Conservation (phyloP, 179 eudicot genomes). For the Dionaea muscipula region DNA sequence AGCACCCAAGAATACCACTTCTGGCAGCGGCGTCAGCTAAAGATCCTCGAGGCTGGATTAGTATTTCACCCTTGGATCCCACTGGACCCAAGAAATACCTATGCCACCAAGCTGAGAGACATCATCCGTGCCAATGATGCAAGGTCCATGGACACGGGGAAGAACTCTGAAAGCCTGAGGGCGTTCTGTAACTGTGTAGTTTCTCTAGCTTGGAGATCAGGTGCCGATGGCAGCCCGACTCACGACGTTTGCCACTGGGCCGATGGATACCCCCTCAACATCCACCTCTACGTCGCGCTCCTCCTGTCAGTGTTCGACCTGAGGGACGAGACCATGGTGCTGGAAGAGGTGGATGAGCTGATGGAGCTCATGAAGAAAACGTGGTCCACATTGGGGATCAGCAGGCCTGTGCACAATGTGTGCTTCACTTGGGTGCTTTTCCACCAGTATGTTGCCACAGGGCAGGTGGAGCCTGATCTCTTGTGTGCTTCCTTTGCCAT, state of each 20-base stretch:
- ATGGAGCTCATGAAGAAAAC: conserved; percentile 81
- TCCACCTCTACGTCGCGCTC: conserved; percentile 50
- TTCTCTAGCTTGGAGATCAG: conserved; percentile 60
- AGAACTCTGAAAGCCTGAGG: conserved; percentile 58
- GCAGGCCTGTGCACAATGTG: conserved; percentile 42
- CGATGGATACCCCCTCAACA: conserved; percentile 75
- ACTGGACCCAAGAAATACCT: conserved; percentile 33
- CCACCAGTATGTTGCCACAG: conserved; percentile 52
- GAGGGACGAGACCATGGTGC: conserved; percentile 48
- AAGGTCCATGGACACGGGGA: conserved; percentile 51
- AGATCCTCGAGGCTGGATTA: conserved; percentile 58
- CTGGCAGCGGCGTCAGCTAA: conserved; percentile 79
- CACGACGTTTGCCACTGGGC: conserved; percentile 85
- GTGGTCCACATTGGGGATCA: conserved; percentile 63
- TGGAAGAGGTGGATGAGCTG: conserved; percentile 84
- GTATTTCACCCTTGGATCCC: conserved; percentile 53
- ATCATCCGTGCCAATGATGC: conserved; percentile 29
- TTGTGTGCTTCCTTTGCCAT: conserved; percentile 49
- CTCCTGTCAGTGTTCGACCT: conserved; percentile 57
- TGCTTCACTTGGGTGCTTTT: conserved; percentile 80
- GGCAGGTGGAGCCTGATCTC: conserved; percentile 61
- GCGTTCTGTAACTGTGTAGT: conserved; percentile 46
- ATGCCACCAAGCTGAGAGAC: conserved; percentile 29
- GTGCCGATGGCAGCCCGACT: conserved; percentile 34
- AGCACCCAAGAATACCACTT: conserved; percentile 51